phyloP scores from a whole-genome alignment of 2,329 filamentous ascomycete species.

The Neonectria coccinea region DNA sequence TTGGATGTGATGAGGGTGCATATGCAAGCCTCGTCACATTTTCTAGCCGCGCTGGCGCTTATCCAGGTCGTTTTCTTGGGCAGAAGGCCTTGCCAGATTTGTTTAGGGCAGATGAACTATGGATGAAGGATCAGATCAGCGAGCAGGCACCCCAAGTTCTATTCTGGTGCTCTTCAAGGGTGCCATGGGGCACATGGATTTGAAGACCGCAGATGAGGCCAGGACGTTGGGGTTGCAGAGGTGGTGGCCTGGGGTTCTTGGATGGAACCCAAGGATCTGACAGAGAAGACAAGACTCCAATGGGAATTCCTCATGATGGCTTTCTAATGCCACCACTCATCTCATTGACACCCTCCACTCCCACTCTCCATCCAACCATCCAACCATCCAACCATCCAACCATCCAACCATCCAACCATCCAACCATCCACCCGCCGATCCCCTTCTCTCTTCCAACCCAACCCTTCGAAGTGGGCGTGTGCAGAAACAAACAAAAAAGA shows the following conservation, averaged over 20 bases:
- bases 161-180: not conserved
- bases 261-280: not conserved
- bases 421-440: too few species aligned
- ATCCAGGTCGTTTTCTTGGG: slow-evolving; percentile 7
- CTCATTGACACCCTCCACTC: not conserved
- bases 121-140: slow-evolving; percentile 10
- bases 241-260: not conserved
- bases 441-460: not conserved
- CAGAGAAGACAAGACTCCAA: not conserved
- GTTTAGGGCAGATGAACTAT: slow-evolving; percentile 10
- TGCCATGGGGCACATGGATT: not conserved
- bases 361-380: not conserved
- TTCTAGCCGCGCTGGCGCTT: slow-evolving; percentile 18
- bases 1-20: slow-evolving; percentile 19
- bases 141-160: not conserved
- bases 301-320: not conserved
- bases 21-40: slow-evolving; percentile 23
- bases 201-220: not conserved
- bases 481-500: slow-evolving; percentile 5
- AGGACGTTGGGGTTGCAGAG: not conserved
- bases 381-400: not conserved
- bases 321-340: not conserved
- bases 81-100: slow-evolving; percentile 12
- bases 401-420: not conserved
- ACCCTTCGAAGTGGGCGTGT: not conserved